Evolutionary conservation across 2,329 filamentous ascomycete genomes (phyloP).

Genomic region (Diaporthe sp.): DNA sequence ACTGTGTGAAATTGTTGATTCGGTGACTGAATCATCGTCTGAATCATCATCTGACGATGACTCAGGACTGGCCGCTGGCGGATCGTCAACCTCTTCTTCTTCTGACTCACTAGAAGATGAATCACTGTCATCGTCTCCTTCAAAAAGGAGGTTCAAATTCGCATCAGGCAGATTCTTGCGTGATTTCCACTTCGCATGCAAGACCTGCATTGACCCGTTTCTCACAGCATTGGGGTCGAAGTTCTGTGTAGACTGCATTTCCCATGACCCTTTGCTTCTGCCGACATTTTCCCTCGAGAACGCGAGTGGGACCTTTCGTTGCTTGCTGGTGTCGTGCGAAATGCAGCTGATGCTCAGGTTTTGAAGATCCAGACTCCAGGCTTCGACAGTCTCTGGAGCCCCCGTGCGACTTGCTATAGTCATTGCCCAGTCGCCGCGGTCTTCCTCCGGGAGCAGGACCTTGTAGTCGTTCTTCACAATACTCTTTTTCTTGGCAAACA

Average conservation of each 20-base stretch:
- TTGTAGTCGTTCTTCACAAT: background rate
- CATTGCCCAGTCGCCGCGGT: background rate
- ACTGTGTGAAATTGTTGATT: background rate
- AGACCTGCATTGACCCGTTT: background rate
- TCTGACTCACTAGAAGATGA: background rate
- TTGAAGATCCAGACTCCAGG: background rate
- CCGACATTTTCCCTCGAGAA: background rate
- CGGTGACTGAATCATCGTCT: background rate
- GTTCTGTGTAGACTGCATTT: background rate
- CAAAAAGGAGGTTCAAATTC: background rate
- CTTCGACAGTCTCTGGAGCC: background rate
- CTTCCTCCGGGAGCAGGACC: background rate
- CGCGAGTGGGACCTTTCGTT: background rate
- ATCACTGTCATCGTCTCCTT: background rate
- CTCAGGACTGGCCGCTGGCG: background rate
- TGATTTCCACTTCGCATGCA: slow-evolving; percentile 3
- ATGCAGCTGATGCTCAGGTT: background rate
- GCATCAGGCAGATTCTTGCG: background rate
- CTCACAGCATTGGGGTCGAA: background rate
- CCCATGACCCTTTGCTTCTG: background rate
- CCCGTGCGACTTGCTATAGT: background rate
- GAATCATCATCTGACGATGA: background rate
- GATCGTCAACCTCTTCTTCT: background rate
- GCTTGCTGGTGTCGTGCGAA: background rate
- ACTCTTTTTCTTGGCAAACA: background rate